These are phyloP conservation scores for Arthrobotrys pseudoclavata DNA, from an alignment of 2,329 filamentous ascomycete species.

Conservation along the genomic window DNA sequence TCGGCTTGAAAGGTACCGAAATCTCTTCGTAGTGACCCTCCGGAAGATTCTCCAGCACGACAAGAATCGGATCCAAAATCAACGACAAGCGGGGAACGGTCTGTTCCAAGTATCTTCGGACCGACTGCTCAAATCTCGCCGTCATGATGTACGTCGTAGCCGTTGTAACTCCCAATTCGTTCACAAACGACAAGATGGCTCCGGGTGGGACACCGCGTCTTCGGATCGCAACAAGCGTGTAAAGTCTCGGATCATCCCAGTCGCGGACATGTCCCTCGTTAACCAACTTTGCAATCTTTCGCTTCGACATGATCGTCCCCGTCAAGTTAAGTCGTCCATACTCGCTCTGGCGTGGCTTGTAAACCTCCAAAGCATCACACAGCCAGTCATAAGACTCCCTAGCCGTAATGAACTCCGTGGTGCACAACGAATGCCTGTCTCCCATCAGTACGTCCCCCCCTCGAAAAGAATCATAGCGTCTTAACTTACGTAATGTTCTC, in stretches of 20 bases:
- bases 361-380: slow-evolving; percentile 83
- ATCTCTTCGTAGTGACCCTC: slow-evolving; percentile 77
- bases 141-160: slow-evolving; percentile 83
- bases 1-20: slow-evolving; percentile 83
- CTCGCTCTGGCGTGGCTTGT: slow-evolving; percentile 94
- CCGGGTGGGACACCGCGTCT: slow-evolving; percentile 88
- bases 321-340: slow-evolving; percentile 82
- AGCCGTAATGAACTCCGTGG: slow-evolving; percentile 88
- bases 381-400: slow-evolving; percentile 92
- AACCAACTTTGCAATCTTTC: slow-evolving; percentile 84
- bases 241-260: slow-evolving; percentile 93
- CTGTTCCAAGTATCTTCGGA: slow-evolving; percentile 87
- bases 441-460: slow-evolving; percentile 19
- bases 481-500: slow-evolving; percentile 78
- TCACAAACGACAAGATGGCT: slow-evolving; percentile 89
- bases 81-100: slow-evolving; percentile 91
- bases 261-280: slow-evolving; percentile 81
- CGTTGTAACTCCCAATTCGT: slow-evolving; percentile 91
- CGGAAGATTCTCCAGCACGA: slow-evolving; percentile 83
- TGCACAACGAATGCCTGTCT: slow-evolving; percentile 83
- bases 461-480: neutral
- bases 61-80: slow-evolving; percentile 84
- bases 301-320: slow-evolving; percentile 88
- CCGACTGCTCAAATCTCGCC: slow-evolving; percentile 83
- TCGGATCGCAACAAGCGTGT: slow-evolving; percentile 85